Evolutionary conservation across 2,329 filamentous ascomycete genomes (phyloP), one percentile per base, ranked within the genome.

Genomic region (Beauveria medogensis): DNA sequence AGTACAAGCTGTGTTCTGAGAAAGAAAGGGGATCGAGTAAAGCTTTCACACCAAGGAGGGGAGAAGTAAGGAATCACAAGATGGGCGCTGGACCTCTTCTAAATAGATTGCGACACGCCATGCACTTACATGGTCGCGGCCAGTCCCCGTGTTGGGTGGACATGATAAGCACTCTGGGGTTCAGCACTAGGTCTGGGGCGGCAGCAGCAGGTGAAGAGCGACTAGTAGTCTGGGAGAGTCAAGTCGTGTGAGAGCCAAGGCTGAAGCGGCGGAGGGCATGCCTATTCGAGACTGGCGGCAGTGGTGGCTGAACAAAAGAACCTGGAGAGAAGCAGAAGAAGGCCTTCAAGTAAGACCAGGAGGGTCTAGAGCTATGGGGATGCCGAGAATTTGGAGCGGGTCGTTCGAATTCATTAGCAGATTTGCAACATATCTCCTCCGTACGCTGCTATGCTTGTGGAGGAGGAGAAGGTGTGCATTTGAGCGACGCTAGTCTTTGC

Each of bases 211-310:
- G 26, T 55, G 9, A 22, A 46, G 44, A 46, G 44, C 3, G 20
- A 20, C 44, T 3, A 22, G 37, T 16, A n/a, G n/a, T 20, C 34
- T 30, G 9, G 6, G 16, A 28, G 26, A 54, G 47, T 44, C 28
- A 60, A 37, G 30, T 37, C 5, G 50, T 24, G 28, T 30, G 50
- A 54, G 57, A 41, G 65, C 66, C 64, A 67, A 65, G 66, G 50
- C 63, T 47, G 47, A 47, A 62, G 63, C 55, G 60, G 64, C 66
- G 66, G 66, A 65, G 63, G 59, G 55, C 60, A 63, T 67, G 30
- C 66, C 63, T 55, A 59, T 63, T 66, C 61, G 40, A 61, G 66
- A 48, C 51, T 63, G 62, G 65, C 34, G 62, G 54, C 53, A 56
- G 9, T 7, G 61, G 53, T 57, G 58, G 57, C 30, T 55, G 44